phyloP scores from a whole-genome alignment of 2,329 filamentous ascomycete genomes.

The Colletotrichum somersetense region DNA sequence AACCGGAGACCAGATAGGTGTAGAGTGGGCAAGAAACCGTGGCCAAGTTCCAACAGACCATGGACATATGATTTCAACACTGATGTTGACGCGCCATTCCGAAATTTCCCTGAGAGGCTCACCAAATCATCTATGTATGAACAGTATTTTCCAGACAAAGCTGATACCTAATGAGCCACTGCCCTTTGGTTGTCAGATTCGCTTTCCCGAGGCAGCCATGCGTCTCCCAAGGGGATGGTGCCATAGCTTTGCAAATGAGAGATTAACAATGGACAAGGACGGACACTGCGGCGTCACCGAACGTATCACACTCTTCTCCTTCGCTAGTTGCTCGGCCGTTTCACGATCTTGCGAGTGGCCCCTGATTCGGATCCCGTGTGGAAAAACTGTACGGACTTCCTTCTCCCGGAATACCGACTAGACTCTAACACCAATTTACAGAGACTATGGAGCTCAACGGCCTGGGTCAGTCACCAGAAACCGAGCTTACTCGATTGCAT shows the following conservation, averaged over 20 bases:
- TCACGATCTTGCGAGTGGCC: not conserved
- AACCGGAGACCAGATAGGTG: not conserved
- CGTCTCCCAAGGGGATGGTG: not conserved
- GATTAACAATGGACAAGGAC: not conserved
- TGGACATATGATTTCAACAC: not conserved
- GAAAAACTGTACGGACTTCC: not conserved
- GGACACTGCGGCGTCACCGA: not conserved
- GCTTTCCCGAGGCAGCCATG: not conserved
- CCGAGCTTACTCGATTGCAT: not conserved
- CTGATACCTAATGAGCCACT: not conserved
- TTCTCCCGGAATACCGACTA: not conserved
- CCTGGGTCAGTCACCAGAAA: not conserved
- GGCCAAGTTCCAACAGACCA: not conserved
- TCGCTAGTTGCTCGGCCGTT: not conserved
- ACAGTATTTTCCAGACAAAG: not conserved
- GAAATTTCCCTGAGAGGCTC: not conserved
- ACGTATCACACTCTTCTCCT: not conserved
- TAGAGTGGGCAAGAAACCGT: not conserved
- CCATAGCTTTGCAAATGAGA: not conserved
- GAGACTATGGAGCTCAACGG: not conserved
- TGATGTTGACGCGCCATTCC: not conserved
- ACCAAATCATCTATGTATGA: not conserved
- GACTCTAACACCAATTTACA: not conserved
- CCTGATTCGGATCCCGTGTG: not conserved
- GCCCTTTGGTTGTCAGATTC: not conserved